A percentile compares a stretch with the other conserved stretches of the same genome.
Evolutionary conservation across 2,329 filamentous ascomycete genomes (phyloP).

Genomic region (Cladosporium sp.): DNA sequence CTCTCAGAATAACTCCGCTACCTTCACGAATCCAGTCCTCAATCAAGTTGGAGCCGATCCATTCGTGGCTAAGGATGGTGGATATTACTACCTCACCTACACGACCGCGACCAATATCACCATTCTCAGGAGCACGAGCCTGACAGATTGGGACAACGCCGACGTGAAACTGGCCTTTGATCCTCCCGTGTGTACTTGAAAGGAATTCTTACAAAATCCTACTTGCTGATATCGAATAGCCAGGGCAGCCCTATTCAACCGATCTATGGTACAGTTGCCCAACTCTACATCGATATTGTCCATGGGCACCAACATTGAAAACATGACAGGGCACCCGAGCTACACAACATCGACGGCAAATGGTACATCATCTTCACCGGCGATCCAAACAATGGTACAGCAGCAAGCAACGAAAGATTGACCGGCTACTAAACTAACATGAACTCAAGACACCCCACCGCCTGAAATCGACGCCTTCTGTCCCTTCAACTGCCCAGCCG

Average conservation of each 20-base stretch:
- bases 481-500: conserved; percentile 45
- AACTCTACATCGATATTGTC: background rate
- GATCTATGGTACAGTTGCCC: conserved; percentile 38
- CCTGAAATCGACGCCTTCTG: conserved; percentile 47
- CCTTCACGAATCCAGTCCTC: conserved; percentile 44
- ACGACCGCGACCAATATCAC: conserved; percentile 42
- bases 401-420: background rate
- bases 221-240: too few relatives aligned
- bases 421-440: background rate
- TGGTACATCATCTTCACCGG: conserved; percentile 53
- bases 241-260: conserved; percentile 41
- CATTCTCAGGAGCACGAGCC: conserved; percentile 36
- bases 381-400: conserved; percentile 35
- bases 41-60: conserved; percentile 40
- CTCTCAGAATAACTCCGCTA: conserved; percentile 25
- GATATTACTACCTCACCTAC: conserved; percentile 43
- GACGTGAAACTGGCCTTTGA: conserved; percentile 41
- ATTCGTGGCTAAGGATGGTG: conserved; percentile 40
- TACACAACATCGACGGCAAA: conserved; percentile 42
- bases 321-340: conserved; percentile 30
- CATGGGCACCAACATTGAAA: background rate
- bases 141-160: conserved; percentile 43
- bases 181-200: conserved; percentile 32
- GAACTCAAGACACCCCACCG: conserved; percentile 37
- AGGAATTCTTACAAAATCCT: too few relatives aligned